Base-by-base conservation (phyloP, 257 asterid species). In the Catharanthus roseus region DNA sequence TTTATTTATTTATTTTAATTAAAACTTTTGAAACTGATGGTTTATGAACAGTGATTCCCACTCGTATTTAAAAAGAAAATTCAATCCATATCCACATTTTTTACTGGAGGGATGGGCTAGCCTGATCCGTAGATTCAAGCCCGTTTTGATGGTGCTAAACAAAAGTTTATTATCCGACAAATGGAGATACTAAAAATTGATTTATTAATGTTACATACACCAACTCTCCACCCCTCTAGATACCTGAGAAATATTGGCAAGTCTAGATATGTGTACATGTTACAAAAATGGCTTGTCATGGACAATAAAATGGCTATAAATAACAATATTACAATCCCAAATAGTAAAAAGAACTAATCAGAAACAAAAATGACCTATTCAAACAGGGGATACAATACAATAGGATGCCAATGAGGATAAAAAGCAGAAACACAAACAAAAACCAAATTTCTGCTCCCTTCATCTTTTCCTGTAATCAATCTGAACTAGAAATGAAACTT, bases 381-480 rank as follows among this genome's bases (percentile, higher is more conserved):
- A 69, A 75, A 64, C 7, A 15, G 47, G 15, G 16, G 24, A 53
- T 62, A 76, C 62, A 51, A 38, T n/a, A n/a, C 42, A 38, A 71
- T 29, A 13, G 71, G 76, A 58, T 65, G 81, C 65, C 42, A 60
- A 76, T 24, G 72, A 74, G 26, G 38, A 73, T 23, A 69, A 71
- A 69, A 71, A 72, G 83, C 88, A 88, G 87, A 85, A 82, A 79
- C 77, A 79, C 77, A 57, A 55, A 56, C 67, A 82, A 84, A 82
- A 76, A 79, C 21, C 49, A 38, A 49, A 54, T 75, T 53, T 70
- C 84, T 85, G 90, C 88, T 67, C 49, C 80, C 73, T 38, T 73
- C 79, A 73, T 57, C 78, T 56, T 64, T 39, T 62, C 77, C 80
- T 58, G 70, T 18, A 41, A 67, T 70, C 34, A 41, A 67, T 70